phyloP scores from a whole-genome alignment of 2,329 filamentous ascomycete genomes.

The Penicillium sp. region DNA sequence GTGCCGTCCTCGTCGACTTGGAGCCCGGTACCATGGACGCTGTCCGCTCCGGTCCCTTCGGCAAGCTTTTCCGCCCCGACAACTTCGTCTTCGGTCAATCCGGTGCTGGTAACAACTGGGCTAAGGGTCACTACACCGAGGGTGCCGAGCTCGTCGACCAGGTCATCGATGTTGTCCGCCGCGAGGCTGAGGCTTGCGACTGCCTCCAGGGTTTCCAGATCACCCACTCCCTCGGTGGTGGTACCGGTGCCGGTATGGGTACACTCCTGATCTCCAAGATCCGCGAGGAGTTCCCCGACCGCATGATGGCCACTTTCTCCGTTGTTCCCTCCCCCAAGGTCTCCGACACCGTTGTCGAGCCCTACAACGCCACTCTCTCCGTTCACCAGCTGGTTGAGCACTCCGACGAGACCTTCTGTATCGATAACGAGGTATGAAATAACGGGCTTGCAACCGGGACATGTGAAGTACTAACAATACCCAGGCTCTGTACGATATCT shows the following conservation, averaged over 20 bases:
- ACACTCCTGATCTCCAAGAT: constrained; percentile 99
- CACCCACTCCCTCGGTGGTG: constrained; percentile 99
- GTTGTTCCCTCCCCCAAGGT: constrained; percentile 99
- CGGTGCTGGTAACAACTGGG: constrained; percentile 99
- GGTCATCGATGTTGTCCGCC: constrained; percentile 96
- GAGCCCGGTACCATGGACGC: constrained; percentile 99
- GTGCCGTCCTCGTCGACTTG: constrained; percentile 98
- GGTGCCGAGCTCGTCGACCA: constrained; percentile 98
- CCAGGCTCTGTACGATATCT: constrained; percentile 96
- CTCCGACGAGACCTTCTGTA: constrained; percentile 99
- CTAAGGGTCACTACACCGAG: constrained; percentile 99
- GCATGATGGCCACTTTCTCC: constrained; percentile 99
- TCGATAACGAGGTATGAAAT: constrained; percentile 82
- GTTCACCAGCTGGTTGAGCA: constrained; percentile 99
- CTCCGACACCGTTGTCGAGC: constrained; percentile 98
- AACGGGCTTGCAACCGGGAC: neutral
- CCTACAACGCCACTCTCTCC: constrained; percentile 99
- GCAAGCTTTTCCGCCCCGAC: constrained; percentile 98
- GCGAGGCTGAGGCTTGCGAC: constrained; percentile 98
- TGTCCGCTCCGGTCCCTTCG: constrained; percentile 96
- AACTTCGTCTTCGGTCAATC: constrained; percentile 99
- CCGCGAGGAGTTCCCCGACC: constrained; percentile 99
- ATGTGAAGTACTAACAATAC: constrained; percentile 14
- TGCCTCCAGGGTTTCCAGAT: constrained; percentile 99
- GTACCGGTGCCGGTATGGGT: constrained; percentile 99